Conservation (phyloP, 768 basidiomycete species). For the Holtermannia corniformis region DNA sequence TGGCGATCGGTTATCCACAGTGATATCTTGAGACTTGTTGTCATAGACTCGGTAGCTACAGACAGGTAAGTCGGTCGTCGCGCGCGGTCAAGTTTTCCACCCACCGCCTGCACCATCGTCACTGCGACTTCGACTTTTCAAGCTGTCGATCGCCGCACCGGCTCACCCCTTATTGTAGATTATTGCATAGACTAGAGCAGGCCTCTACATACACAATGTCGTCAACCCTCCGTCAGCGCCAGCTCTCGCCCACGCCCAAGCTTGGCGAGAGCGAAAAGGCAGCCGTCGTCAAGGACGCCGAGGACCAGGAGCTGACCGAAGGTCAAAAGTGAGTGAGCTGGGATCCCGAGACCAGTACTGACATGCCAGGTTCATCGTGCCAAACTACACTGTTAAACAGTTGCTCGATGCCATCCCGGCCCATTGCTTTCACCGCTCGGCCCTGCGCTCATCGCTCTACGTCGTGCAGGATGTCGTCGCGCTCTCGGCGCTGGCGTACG, state of each 20-base stretch:
- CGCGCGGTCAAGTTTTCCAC: no score
- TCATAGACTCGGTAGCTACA: no score
- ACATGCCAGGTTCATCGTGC: slow-evolving; percentile 49
- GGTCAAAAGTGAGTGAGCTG: slow-evolving; percentile 25
- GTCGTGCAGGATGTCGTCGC: slow-evolving; percentile 67
- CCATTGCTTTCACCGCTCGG: slow-evolving; percentile 86
- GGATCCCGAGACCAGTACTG: not conserved
- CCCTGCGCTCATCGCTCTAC: slow-evolving; percentile 65
- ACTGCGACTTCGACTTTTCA: no score
- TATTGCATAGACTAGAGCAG: no score
- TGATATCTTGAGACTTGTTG: no score
- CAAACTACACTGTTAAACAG: slow-evolving; percentile 80
- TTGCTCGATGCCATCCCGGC: slow-evolving; percentile 73
- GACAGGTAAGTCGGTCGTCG: no score
- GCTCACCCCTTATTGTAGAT: no score
- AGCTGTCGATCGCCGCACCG: no score
- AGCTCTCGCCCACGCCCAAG: slow-evolving; percentile 12
- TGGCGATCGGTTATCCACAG: no score
- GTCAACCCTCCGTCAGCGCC: slow-evolving; percentile 11
- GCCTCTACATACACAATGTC: slow-evolving; percentile 5
- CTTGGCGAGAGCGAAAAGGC: slow-evolving; percentile 20
- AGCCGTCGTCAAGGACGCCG: slow-evolving; percentile 26
- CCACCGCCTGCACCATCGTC: no score
- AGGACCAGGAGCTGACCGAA: slow-evolving; percentile 28
- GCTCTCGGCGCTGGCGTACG: slow-evolving; percentile 60